Evolutionary conservation across 805 yeast species (phyloP), one percentile per base, ranked within the genome.

Genomic region (Candida ortonii): DNA sequence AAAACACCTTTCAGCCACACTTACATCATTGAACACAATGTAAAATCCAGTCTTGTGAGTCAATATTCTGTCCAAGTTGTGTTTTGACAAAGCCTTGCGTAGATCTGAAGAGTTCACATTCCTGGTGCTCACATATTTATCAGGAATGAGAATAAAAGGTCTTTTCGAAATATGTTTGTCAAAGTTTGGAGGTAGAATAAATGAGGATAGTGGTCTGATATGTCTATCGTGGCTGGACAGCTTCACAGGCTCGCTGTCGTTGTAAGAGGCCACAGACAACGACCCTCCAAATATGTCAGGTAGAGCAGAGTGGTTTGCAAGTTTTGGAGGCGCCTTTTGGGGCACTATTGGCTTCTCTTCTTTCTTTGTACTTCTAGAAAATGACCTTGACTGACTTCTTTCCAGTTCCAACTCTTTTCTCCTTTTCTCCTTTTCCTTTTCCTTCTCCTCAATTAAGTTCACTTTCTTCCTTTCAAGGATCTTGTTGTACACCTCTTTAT

Each of bases 11-110:
- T 72, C 71, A 19, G 85, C 81, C 41, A 80, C 84, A 22, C 59
- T 59, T 10, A 70, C 57, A 12, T 71, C 67, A 46, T 78, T 77
- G 58, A 87, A 87, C 1, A 84, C 78, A 23, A 86, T 65, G 47
- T 72, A 86, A 46, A 81, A 80, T 0, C 96, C 96, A 1, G 70
- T 55, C 28, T 56, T 57, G 44, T 83, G 89, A 4, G 76, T 68
- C 30, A 82, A 53, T 3, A 86, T 75, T 35, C 84, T 65, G 0
- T 78, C 72, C 79, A 87, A 82, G 35, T 72, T 74, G 50, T 81
- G 81, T 30, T 68, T 71, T 25, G 69, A 69, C 20, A 86, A 61
- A 19, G 68, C 65, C 17, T 71, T 67, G 47, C 83, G 78, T 34
- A 87, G 62, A 50, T 81, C 86, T 34, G 67, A 68, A 3, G 77